A percentile compares a stretch with the other conserved stretches of the same genome.
These are phyloP conservation scores for Physcia stellaris DNA, from an alignment of 495 filamentous ascomycete genomes.

Conservation along the genomic window DNA sequence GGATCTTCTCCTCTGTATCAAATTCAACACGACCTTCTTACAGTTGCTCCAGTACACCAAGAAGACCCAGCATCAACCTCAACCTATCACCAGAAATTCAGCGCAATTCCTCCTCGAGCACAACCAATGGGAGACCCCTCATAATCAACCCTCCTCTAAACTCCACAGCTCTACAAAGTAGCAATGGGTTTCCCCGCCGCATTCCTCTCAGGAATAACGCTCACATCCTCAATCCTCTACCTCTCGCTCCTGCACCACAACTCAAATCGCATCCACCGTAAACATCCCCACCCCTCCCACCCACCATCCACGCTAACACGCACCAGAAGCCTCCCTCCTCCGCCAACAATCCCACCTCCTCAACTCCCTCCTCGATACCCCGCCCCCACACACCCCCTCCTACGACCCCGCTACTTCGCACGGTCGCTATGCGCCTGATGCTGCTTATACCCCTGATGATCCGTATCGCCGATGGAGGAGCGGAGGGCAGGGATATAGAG, in stretches of 20 bases:
- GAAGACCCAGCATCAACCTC: no score
- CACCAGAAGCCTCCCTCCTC: conserved; percentile 56
- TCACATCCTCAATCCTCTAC: conserved; percentile 73
- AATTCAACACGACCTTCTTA: no score
- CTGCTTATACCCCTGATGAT: conserved; percentile 19
- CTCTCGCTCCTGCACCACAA: conserved; percentile 64
- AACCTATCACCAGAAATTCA: no score
- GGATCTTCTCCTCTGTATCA: no score
- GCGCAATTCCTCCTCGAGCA: no score
- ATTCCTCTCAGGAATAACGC: conserved; percentile 61
- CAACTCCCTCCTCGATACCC: conserved; percentile 36
- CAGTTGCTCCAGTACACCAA: no score
- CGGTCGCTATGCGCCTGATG: conserved; percentile 30
- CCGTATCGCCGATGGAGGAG: no score
- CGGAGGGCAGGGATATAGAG: conserved; percentile 9
- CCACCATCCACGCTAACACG: no score
- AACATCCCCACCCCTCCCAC: no score
- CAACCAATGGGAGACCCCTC: no score
- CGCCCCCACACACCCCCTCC: conserved; percentile 26
- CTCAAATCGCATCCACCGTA: conserved; percentile 50
- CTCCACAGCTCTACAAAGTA: neutral
- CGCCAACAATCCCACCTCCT: conserved; percentile 54
- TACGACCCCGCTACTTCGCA: no score
- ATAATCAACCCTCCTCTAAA: neutral
- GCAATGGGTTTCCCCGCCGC: conserved; percentile 13